Conservation (phyloP, 495 filamentous ascomycete species). For the Penicillium paradoxum region DNA sequence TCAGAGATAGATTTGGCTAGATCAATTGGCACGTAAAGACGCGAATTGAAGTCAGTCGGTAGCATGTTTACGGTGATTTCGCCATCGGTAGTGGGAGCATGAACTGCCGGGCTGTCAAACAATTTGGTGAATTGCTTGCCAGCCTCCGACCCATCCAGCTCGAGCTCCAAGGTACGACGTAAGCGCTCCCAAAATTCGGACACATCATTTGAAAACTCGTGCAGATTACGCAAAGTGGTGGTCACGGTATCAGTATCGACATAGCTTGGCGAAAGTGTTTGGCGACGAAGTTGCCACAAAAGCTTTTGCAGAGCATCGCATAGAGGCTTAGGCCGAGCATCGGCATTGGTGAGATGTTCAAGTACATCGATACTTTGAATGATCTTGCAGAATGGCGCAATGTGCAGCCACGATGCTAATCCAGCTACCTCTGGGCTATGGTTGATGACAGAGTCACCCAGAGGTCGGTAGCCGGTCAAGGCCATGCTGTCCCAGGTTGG, state of each 20-base stretch:
- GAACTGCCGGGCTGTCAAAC: slow-evolving; percentile 38
- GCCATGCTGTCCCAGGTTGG: slow-evolving; percentile 69
- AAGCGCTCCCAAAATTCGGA: slow-evolving; percentile 52
- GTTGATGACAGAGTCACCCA: slow-evolving; percentile 44
- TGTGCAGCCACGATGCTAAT: slow-evolving; percentile 54
- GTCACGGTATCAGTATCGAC: slow-evolving; percentile 44
- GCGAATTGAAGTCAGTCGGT: slow-evolving; percentile 38
- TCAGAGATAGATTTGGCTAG: slow-evolving; percentile 30
- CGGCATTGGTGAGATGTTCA: slow-evolving; percentile 45
- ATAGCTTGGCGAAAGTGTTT: slow-evolving; percentile 33
- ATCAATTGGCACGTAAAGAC: slow-evolving; percentile 35
- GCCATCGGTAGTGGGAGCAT: neutral
- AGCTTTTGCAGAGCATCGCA: slow-evolving; percentile 46
- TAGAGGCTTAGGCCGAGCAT: slow-evolving; percentile 47
- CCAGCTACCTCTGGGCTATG: slow-evolving; percentile 50
- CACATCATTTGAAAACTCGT: slow-evolving; percentile 43
- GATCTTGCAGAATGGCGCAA: slow-evolving; percentile 54
- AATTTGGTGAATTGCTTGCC: slow-evolving; percentile 36
- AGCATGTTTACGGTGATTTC: slow-evolving; percentile 26
- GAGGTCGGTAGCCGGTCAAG: slow-evolving; percentile 54
- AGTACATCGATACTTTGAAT: slow-evolving; percentile 48
- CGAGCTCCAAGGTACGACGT: slow-evolving; percentile 48
- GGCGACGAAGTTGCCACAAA: slow-evolving; percentile 39
- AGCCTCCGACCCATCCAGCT: slow-evolving; percentile 43
- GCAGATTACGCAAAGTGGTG: slow-evolving; percentile 38